Evolutionary conservation across 164 flowering plant species (phyloP).

Genomic region (Pachysandra terminalis): DNA sequence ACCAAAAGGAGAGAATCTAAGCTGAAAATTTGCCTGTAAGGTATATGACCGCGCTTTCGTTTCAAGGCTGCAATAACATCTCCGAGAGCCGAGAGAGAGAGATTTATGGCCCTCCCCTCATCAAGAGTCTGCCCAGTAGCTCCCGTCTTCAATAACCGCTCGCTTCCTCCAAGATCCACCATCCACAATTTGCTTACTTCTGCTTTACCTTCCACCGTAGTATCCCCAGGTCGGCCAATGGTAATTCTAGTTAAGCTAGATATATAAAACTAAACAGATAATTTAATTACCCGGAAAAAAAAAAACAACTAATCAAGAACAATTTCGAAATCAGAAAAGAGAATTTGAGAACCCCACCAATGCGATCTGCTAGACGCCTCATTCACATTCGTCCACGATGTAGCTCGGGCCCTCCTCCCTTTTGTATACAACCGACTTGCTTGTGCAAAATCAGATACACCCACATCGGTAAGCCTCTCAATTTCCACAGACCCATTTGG

Average conservation of each 20-base stretch:
- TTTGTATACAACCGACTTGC: slow-evolving; percentile 65
- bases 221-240: slow-evolving; percentile 39
- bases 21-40: slow-evolving; percentile 56
- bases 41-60: slow-evolving; percentile 65
- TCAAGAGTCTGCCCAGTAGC: slow-evolving; percentile 80
- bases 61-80: slow-evolving; percentile 83
- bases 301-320: slow-evolving; percentile 22
- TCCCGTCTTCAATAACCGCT: slow-evolving; percentile 73
- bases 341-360: slow-evolving; percentile 56
- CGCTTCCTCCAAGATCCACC: slow-evolving; percentile 96
- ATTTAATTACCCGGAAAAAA: slow-evolving; percentile 31
- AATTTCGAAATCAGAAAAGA: neutral
- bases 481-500: slow-evolving; percentile 64
- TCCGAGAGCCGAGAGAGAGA: slow-evolving; percentile 82
- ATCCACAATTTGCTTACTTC: slow-evolving; percentile 73
- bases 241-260: slow-evolving; percentile 74
- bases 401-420: slow-evolving; percentile 67
- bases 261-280: slow-evolving; percentile 43
- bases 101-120: slow-evolving; percentile 85
- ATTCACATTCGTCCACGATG: slow-evolving; percentile 78
- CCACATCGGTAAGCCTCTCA: slow-evolving; percentile 65
- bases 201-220: slow-evolving; percentile 27
- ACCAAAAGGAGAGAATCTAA: neutral
- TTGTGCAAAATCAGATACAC: slow-evolving; percentile 47
- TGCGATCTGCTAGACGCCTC: slow-evolving; percentile 88